phyloP scores from a whole-genome alignment of 2,329 filamentous ascomycete species.

The Clonostachys rosea region DNA sequence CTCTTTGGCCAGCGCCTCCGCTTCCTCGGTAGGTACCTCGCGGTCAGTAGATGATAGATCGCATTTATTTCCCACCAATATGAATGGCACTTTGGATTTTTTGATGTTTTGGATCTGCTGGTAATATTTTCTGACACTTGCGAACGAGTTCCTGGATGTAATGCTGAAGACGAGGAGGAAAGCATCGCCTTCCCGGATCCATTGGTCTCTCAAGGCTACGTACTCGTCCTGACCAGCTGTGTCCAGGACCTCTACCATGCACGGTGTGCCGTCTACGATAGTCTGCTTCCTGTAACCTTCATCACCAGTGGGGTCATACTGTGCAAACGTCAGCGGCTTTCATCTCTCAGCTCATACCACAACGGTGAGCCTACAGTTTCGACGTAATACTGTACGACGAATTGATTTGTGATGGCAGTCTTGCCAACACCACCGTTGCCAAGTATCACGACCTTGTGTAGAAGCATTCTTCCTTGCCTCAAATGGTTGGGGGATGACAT shows the following conservation, averaged over 20 bases:
- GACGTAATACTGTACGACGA: slow-evolving; percentile 96
- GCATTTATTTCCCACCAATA: slow-evolving; percentile 98
- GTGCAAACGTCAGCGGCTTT: slow-evolving; percentile 1
- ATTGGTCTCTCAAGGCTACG: slow-evolving; percentile 91
- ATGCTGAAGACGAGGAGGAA: slow-evolving; percentile 98
- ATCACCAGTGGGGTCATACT: slow-evolving; percentile 86
- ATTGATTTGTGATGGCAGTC: slow-evolving; percentile 89
- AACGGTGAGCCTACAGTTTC: slow-evolving; percentile 62
- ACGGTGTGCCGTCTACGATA: slow-evolving; percentile 89
- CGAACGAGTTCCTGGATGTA: slow-evolving; percentile 90
- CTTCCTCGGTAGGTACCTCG: slow-evolving; percentile 94
- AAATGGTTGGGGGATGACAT: too few species aligned
- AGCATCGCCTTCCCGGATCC: slow-evolving; percentile 95
- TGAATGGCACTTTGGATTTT: slow-evolving; percentile 83
- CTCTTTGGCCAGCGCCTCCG: slow-evolving; percentile 82
- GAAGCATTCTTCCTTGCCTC: slow-evolving; percentile 55
- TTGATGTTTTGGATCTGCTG: slow-evolving; percentile 96
- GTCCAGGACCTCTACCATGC: slow-evolving; percentile 95
- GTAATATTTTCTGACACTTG: slow-evolving; percentile 90
- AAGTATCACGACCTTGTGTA: slow-evolving; percentile 93
- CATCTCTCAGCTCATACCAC: not conserved
- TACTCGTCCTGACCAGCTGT: slow-evolving; percentile 98
- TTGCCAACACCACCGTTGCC: slow-evolving; percentile 93
- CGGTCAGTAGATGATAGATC: slow-evolving; percentile 84
- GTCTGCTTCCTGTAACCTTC: slow-evolving; percentile 85